Base-by-base conservation (phyloP, 2,329 filamentous ascomycete genomes). In the Escovopsis weberi region DNA sequence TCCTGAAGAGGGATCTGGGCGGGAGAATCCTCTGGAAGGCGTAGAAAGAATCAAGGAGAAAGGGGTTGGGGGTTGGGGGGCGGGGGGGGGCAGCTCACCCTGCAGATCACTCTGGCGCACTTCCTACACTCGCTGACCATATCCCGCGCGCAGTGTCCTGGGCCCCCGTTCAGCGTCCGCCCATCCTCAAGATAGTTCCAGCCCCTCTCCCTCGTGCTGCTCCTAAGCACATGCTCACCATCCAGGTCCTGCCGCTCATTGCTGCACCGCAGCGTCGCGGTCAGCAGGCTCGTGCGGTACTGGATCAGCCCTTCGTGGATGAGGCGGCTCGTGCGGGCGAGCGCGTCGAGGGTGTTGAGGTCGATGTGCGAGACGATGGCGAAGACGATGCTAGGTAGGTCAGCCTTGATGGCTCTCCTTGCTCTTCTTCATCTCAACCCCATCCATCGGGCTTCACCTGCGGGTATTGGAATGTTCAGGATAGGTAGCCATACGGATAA, bases 91-190 rank as follows among this genome's bases (percentile, higher is more conserved):
- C 28, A 28, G 61, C 75, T 59, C 72, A 93, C 87, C 63, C 89
- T 75, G 61, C 89, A 96, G 43, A 94, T 78, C 26, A 87, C 71
- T 26, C 66, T 77, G 34, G 73, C 74, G 59, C 89, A 96, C 48
- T 80, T 74, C 43, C 85, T 76, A 60, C 89, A 95, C 51, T 82
- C 80, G 36, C 72, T 75, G 5, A 96, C 89, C 75, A 94, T 75
- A 59, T 95, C 89, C 47, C 85, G 72, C 19, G 89, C 89, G 58
- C 89, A 96, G 52, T 73, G 72, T 5, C 83, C 80, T 26, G 83
- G 70, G 60, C 85, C 89, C 41, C 82, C 80, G 48, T 69, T 65
- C 51, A 66, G 68, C 43, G 70, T 51, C 12, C 75, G 63, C 37
- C 65, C 64, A 43, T 75, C 68, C 46, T 75, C 67, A 65, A 78